Base-by-base conservation (phyloP, 2,329 filamentous ascomycete species). In the Fusarium clavum region DNA sequence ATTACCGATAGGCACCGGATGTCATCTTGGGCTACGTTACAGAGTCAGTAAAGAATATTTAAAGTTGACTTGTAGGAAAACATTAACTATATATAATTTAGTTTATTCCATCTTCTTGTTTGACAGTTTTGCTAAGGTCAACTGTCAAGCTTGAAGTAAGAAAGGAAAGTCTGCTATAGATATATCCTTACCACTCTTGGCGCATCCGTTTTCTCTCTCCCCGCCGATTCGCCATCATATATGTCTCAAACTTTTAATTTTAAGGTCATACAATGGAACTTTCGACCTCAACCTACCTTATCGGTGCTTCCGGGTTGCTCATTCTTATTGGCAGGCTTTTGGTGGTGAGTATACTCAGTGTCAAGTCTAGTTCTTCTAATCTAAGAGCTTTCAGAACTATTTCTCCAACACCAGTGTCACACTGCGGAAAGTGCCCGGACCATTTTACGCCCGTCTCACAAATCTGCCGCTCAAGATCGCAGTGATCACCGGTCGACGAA, bases 121-220 rank as follows among this genome's bases (percentile, higher is more conserved):
- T 11, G 16, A 38, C 4, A 11, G 16, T 38, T 10, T 38, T 38
- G 16, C 16, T 16, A 3, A 34, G 18, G 32, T 32, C 14, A 18
- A 34, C 12, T 18, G 9, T 34, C 9, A 34, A 10, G 5, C 16
- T 34, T 34, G 16, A 34, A 18, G 16, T 18, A 34, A 18, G 16
- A 18, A 38, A 11, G 2, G 5, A 11, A 18, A 18, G 2, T 6
- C 1, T 18, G 8, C 32, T 18, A 18, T 6, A 34, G 8, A 7
- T 8, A 34, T 16, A 11, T 16, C 32, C 3, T 5, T 10, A 18
- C 5, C 18, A n/a, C 8, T 38, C 32, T 10, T 38, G 1, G 3
- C 6, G 5, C 9, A n/a, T 38, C 5, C 0, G 0, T 11, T 4
- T 18, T 38, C 16, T 11, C 9, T 14, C 6, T 38, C 32, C 16